A percentile compares a stretch with the other conserved stretches of the same genome.
Evolutionary conservation across 257 asterid genomes (phyloP).

Genomic region (Solanum boliviense): DNA sequence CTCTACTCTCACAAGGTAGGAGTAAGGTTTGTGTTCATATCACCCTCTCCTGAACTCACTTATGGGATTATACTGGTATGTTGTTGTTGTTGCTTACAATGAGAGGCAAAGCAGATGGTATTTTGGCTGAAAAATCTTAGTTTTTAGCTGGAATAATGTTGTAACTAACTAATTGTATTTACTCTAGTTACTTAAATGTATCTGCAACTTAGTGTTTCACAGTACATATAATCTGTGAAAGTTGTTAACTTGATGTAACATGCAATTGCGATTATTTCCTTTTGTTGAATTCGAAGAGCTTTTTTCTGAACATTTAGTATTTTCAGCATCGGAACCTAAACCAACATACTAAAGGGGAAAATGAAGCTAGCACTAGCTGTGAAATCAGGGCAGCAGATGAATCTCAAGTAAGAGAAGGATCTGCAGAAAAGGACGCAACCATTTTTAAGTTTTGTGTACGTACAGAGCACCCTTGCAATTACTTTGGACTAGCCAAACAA

Average conservation of each 20-base stretch:
- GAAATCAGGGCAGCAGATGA: slow-evolving; percentile 14
- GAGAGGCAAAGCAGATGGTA: not conserved
- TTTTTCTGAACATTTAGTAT: not conserved
- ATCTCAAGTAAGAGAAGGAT: slow-evolving; percentile 4
- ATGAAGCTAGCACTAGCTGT: slow-evolving; percentile 9
- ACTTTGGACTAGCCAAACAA: slow-evolving; percentile 28
- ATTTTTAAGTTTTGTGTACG: slow-evolving; percentile 2
- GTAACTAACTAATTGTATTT: not conserved
- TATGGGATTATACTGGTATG: not conserved
- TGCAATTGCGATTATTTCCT: not conserved
- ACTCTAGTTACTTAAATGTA: not conserved
- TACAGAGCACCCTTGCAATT: slow-evolving; percentile 55
- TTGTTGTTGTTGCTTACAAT: not conserved
- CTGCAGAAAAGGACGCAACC: slow-evolving; percentile 12
- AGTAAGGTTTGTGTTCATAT: not conserved
- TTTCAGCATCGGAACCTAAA: not conserved
- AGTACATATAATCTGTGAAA: not conserved
- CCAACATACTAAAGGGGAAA: not conserved
- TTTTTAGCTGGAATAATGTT: not conserved
- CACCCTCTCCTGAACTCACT: not conserved
- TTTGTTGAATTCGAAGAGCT: not conserved
- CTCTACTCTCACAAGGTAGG: not conserved
- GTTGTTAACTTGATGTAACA: not conserved
- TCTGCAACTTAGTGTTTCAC: not conserved
- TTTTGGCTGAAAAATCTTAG: not conserved